Evolutionary conservation across 2,329 filamentous ascomycete species (phyloP).

Genomic region (Colletotrichum sp.): DNA sequence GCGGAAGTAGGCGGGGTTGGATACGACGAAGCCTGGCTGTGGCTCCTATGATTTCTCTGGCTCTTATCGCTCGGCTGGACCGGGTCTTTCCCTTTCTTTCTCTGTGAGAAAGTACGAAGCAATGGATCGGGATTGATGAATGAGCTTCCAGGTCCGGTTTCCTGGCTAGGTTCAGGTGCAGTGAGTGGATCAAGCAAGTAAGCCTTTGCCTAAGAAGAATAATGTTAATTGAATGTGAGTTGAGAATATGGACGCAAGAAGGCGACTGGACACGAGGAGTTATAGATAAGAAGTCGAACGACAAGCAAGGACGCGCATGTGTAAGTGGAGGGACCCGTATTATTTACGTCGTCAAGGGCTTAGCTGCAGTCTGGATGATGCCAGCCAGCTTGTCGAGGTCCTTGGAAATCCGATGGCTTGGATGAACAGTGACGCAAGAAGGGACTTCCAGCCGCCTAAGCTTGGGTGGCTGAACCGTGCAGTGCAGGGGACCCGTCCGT

Average conservation of each 20-base stretch:
- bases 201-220: constrained; percentile 58
- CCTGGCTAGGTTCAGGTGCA: constrained; percentile 70
- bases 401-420: constrained; percentile 15
- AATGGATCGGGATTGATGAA: constrained; percentile 45
- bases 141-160: constrained; percentile 68
- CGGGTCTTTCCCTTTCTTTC: constrained; percentile 23
- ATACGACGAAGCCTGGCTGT: constrained; percentile 20
- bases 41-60: constrained; percentile 7
- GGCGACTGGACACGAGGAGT: background rate
- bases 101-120: constrained; percentile 26
- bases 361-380: constrained; percentile 14
- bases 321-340: constrained; percentile 17
- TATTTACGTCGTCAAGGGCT: constrained; percentile 24
- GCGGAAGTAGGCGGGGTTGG: constrained; percentile 60
- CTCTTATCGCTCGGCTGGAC: background rate
- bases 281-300: background rate
- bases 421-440: constrained; percentile 21
- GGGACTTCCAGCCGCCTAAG: constrained; percentile 1
- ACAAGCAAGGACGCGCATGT: constrained; percentile 6
- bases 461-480: constrained; percentile 13
- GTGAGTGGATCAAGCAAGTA: constrained; percentile 74
- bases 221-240: background rate
- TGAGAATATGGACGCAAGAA: background rate
- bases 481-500: constrained; percentile 3
- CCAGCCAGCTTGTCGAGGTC: constrained; percentile 10